Evolutionary conservation across 2,329 filamentous ascomycete species (phyloP).

Genomic region (Zasmidium citrigriseum): DNA sequence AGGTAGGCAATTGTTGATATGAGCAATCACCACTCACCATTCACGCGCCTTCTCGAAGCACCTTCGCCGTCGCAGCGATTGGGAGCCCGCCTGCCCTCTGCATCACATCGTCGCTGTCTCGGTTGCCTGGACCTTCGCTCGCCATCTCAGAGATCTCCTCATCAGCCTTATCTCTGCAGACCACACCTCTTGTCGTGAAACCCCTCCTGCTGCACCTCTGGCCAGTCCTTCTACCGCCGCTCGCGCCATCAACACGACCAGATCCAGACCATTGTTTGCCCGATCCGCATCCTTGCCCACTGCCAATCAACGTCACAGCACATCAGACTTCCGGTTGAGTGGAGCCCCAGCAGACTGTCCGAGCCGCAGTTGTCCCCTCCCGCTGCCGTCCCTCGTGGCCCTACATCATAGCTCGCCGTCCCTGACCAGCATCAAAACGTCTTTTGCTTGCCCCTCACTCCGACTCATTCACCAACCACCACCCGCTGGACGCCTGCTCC

Average conservation of each 20-base stretch:
- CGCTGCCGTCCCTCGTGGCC: background rate
- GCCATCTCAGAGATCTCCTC: background rate
- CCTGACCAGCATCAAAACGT: conserved; percentile 2
- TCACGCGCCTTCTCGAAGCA: background rate
- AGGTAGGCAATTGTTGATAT: too few relatives aligned
- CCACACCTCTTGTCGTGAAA: too few relatives aligned
- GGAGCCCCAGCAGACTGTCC: conserved; percentile 4
- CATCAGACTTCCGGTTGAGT: conserved; percentile 3
- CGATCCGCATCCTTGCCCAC: background rate
- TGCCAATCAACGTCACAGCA: conserved; percentile 1
- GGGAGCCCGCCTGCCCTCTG: background rate
- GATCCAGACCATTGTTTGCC: too few relatives aligned
- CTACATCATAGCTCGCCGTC: conserved; percentile 1
- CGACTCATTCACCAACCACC: background rate
- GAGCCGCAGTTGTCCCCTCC: conserved; percentile 4
- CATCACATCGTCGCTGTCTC: background rate
- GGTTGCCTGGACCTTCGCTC: background rate
- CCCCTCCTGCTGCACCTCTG: too few relatives aligned
- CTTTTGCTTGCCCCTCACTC: background rate
- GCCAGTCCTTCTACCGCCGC: background rate
- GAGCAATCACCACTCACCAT: background rate
- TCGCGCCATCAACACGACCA: too few relatives aligned
- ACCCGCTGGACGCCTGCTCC: background rate
- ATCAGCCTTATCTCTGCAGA: background rate
- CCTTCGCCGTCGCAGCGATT: too few relatives aligned